Evolutionary conservation across 1,284 basidiomycete species (phyloP).

Genomic region (Leccinum cinnamomeum): DNA sequence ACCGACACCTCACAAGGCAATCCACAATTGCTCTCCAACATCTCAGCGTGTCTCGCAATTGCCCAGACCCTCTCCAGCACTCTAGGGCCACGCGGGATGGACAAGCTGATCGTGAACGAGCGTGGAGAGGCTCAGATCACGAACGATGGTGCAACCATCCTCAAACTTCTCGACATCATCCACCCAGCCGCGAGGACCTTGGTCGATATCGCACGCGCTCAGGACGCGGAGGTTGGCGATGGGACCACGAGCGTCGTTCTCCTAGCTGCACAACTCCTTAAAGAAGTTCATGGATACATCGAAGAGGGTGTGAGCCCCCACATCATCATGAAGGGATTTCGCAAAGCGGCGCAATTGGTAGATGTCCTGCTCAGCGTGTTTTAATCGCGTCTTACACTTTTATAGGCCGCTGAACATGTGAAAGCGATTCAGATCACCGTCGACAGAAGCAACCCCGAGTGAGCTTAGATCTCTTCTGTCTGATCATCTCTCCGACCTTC

Average conservation of each 20-base stretch:
- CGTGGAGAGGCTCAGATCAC: conserved; percentile 97
- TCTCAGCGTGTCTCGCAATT: conserved; percentile 91
- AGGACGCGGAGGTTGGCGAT: conserved; percentile 98
- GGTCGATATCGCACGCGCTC: conserved; percentile 96
- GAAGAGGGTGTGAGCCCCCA: conserved; percentile 98
- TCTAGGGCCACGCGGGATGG: conserved; percentile 98
- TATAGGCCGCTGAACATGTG: conserved; percentile 82
- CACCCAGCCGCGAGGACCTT: conserved; percentile 96
- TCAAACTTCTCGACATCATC: conserved; percentile 96
- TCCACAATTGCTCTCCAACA: conserved; percentile 93
- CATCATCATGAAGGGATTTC: conserved; percentile 96
- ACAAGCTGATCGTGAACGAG: conserved; percentile 92
- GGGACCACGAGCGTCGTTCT: conserved; percentile 97
- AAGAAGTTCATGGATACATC: conserved; percentile 89
- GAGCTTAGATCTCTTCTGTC: conserved; percentile 36
- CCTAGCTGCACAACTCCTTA: conserved; percentile 91
- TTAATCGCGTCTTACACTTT: conserved; percentile 14
- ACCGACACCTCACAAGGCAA: conserved; percentile 97
- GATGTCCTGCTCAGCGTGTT: conserved; percentile 27
- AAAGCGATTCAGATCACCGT: conserved; percentile 89
- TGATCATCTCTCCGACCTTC: conserved; percentile 12
- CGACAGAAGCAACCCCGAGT: conserved; percentile 90
- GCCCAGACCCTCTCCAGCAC: conserved; percentile 90
- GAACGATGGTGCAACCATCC: conserved; percentile 97
- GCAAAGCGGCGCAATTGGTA: conserved; percentile 86